Evolutionary conservation across 2,329 filamentous ascomycete species (phyloP).

Genomic region (Epichloe amarillans): DNA sequence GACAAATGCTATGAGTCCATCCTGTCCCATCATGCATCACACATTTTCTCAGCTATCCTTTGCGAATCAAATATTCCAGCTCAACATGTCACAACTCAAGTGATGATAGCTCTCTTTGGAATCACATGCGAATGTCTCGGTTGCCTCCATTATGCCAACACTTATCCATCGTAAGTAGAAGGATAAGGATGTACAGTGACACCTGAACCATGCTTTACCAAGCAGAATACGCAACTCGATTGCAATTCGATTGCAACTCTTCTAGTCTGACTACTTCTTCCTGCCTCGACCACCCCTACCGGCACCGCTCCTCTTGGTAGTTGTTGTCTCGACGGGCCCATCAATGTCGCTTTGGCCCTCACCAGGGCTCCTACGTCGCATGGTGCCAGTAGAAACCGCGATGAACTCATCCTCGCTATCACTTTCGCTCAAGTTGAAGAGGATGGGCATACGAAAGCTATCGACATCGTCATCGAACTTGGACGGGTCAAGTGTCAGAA

Average conservation of each 20-base stretch:
- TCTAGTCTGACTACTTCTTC: slow-evolving; percentile 20
- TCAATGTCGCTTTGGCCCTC: slow-evolving; percentile 49
- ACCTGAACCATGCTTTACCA: background rate
- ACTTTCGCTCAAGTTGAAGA: slow-evolving; percentile 85
- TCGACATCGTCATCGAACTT: slow-evolving; percentile 46
- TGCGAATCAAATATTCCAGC: background rate
- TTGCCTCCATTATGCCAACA: background rate
- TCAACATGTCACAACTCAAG: background rate
- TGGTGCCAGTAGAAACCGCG: slow-evolving; percentile 60
- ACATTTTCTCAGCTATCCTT: background rate
- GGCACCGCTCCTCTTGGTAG: slow-evolving; percentile 25
- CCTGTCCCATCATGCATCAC: background rate
- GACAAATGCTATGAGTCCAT: background rate
- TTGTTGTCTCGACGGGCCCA: slow-evolving; percentile 34
- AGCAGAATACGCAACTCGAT: background rate
- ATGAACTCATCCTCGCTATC: slow-evolving; percentile 88
- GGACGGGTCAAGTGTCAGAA: slow-evolving; percentile 60
- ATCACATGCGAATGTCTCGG: background rate
- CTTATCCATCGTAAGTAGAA: background rate
- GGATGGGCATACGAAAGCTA: slow-evolving; percentile 79
- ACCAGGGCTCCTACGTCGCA: slow-evolving; percentile 73
- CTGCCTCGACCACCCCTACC: slow-evolving; percentile 26
- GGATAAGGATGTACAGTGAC: background rate
- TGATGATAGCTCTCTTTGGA: background rate
- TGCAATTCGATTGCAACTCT: background rate